These are phyloP conservation scores for Linnemannia zychae DNA, from an alignment of 192 early-diverging fungal genomes.

Conservation along the genomic window DNA sequence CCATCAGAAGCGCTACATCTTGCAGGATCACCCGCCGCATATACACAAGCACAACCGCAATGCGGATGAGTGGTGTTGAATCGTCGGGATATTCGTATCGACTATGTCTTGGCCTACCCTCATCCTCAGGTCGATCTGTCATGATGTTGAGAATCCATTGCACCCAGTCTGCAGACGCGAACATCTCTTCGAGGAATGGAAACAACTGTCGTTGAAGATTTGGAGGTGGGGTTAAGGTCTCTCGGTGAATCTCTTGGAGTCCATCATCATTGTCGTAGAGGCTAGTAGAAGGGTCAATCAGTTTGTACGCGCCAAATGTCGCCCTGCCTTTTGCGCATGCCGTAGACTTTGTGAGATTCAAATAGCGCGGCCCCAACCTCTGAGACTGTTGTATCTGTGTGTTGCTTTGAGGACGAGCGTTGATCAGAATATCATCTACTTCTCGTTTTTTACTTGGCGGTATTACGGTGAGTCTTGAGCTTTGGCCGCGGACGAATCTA, in stretches of 20 bases:
- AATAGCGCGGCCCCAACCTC: not conserved
- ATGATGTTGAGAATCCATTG: slow-evolving; percentile 24
- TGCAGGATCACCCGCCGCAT: slow-evolving; percentile 16
- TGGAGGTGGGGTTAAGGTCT: not conserved
- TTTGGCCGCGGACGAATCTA: not conserved
- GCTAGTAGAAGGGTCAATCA: not conserved
- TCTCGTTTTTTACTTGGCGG: too few species aligned
- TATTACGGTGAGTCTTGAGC: not conserved
- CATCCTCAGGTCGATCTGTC: not conserved
- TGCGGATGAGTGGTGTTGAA: not conserved
- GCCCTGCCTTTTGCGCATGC: not conserved
- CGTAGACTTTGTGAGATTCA: not conserved
- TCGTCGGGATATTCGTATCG: not conserved
- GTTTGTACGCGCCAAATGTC: not conserved
- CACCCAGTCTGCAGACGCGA: not conserved
- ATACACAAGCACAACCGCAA: slow-evolving; percentile 7
- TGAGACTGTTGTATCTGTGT: not conserved
- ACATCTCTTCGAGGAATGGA: slow-evolving; percentile 23
- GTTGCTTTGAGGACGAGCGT: not conserved
- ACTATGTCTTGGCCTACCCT: not conserved
- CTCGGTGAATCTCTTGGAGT: not conserved
- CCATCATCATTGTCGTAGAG: not conserved
- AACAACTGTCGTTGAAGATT: slow-evolving; percentile 5
- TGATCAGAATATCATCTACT: not conserved
- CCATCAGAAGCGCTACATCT: slow-evolving; percentile 3